phyloP scores from a whole-genome alignment of 768 basidiomycete genomes.

The Rhizopogon sp. region DNA sequence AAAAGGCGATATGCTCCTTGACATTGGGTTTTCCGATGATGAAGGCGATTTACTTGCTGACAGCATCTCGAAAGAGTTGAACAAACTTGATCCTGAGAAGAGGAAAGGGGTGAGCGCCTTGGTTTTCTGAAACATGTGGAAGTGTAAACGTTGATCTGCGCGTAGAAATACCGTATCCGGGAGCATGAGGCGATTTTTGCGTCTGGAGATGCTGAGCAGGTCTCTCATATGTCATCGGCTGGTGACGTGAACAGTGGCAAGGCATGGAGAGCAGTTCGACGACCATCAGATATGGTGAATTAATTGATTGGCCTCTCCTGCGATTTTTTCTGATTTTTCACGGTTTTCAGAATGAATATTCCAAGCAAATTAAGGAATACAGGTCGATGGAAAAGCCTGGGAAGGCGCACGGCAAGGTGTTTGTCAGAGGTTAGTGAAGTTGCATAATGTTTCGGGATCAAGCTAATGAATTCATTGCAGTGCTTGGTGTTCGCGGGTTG shows the following conservation, averaged over 20 bases:
- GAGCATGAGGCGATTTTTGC: slow-evolving; percentile 83
- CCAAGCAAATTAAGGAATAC: slow-evolving; percentile 83
- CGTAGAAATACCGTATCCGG: slow-evolving; percentile 75
- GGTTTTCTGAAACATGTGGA: slow-evolving; percentile 3
- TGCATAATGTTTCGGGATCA: neutral
- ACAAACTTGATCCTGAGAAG: slow-evolving; percentile 41
- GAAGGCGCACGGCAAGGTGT: slow-evolving; percentile 88
- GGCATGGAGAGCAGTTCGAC: slow-evolving; percentile 83
- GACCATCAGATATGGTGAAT: slow-evolving; percentile 92
- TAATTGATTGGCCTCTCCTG: neutral
- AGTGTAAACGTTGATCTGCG: slow-evolving; percentile 4
- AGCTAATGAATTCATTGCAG: slow-evolving; percentile 32
- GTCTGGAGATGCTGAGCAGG: slow-evolving; percentile 63
- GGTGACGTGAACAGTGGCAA: slow-evolving; percentile 78
- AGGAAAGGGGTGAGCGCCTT: slow-evolving; percentile 17
- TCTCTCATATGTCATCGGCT: slow-evolving; percentile 65
- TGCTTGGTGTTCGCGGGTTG: slow-evolving; percentile 69
- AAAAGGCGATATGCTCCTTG: slow-evolving; percentile 29
- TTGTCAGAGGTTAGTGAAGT: slow-evolving; percentile 70
- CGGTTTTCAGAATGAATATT: slow-evolving; percentile 79
- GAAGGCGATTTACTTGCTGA: slow-evolving; percentile 56
- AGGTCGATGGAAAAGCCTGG: slow-evolving; percentile 70
- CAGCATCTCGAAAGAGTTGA: slow-evolving; percentile 70
- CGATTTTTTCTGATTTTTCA: slow-evolving; percentile 1
- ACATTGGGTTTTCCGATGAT: slow-evolving; percentile 33